A percentile compares a stretch with the other conserved stretches of the same genome.
phyloP scores from a whole-genome alignment of 129 eudicot species.

The Tagetes erecta region DNA sequence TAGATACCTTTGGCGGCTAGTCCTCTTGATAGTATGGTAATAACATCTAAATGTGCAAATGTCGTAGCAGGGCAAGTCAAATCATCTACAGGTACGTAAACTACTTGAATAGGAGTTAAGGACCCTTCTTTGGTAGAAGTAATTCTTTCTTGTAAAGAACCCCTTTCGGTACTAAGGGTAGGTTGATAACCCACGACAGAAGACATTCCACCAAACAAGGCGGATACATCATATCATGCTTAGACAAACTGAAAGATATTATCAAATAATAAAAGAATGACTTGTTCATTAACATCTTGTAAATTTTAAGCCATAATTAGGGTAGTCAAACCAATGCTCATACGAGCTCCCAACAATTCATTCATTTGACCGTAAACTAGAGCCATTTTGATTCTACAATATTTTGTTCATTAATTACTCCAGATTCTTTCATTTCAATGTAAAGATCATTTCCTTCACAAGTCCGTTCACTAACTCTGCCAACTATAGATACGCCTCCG shows the following conservation, averaged over 20 bases:
- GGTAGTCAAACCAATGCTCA: too few relatives aligned
- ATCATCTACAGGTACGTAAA: neutral
- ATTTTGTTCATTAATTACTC: too few relatives aligned
- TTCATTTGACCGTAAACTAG: too few relatives aligned
- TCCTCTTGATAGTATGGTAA: neutral
- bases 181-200: constrained; percentile 15
- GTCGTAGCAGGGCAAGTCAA: neutral
- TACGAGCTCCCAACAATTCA: too few relatives aligned
- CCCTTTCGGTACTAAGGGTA: neutral
- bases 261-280: too few relatives aligned
- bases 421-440: too few relatives aligned
- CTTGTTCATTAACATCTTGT: too few relatives aligned
- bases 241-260: too few relatives aligned
- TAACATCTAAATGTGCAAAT: neutral
- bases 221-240: neutral
- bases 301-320: too few relatives aligned
- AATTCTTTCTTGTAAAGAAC: constrained; percentile 7
- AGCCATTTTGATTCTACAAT: too few relatives aligned
- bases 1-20: neutral
- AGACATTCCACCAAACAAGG: neutral
- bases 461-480: neutral
- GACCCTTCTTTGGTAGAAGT: neutral
- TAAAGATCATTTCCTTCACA: neutral
- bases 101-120: neutral
- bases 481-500: neutral